Conservation (phyloP, 176 grass and related monocot species). For the Aegilops speltoides region DNA sequence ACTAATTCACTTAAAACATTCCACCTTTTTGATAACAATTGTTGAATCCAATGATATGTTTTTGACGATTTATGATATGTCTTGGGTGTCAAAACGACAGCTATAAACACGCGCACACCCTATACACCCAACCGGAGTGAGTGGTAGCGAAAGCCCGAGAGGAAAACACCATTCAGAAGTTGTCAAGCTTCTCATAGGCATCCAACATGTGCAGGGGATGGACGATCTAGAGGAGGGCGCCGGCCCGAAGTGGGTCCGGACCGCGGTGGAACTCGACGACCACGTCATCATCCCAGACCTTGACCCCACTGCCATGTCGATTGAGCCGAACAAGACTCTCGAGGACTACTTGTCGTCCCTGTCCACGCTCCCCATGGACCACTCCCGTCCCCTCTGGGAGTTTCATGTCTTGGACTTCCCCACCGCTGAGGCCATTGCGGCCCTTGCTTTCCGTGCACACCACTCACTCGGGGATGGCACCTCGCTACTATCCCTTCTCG, state of each 20-base stretch:
- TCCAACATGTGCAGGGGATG: slow-evolving; percentile 25
- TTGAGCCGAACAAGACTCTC: slow-evolving; percentile 20
- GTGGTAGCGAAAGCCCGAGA: too few relatives aligned
- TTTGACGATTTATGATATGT: too few relatives aligned
- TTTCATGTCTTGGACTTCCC: slow-evolving; percentile 79
- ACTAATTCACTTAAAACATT: too few relatives aligned
- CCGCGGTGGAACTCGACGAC: slow-evolving; percentile 54
- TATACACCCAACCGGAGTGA: too few relatives aligned
- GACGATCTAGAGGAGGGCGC: slow-evolving; percentile 26
- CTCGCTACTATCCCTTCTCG: slow-evolving; percentile 75
- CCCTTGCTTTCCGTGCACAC: slow-evolving; percentile 53
- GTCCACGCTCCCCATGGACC: slow-evolving; percentile 41
- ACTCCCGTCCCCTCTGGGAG: slow-evolving; percentile 69
- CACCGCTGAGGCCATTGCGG: slow-evolving; percentile 50
- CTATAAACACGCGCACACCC: too few relatives aligned
- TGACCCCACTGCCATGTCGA: slow-evolving; percentile 17
- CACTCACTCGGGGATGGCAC: slow-evolving; percentile 87
- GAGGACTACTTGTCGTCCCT: slow-evolving; percentile 86
- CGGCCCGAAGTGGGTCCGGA: slow-evolving; percentile 48
- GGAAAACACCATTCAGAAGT: too few relatives aligned
- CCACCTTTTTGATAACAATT: too few relatives aligned
- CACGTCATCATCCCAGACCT: slow-evolving; percentile 64
- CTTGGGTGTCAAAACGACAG: too few relatives aligned
- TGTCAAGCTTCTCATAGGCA: neutral
- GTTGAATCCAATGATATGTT: too few relatives aligned